phyloP scores from a whole-genome alignment of 2,329 filamentous ascomycete species.

The Cadophora sp. region DNA sequence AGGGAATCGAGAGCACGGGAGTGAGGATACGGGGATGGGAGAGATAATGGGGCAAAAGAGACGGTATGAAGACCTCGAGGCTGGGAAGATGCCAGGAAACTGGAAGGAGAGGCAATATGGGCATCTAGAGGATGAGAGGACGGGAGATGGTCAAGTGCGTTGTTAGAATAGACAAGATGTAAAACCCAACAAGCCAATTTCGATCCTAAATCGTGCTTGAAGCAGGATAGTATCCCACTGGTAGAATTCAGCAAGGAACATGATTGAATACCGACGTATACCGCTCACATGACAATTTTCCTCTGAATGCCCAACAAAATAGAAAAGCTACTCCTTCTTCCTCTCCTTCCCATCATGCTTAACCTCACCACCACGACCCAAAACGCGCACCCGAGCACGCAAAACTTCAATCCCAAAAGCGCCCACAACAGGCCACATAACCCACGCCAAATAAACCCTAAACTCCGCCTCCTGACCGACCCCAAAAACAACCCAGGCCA shows the following conservation, averaged over 20 bases:
- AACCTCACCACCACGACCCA: not conserved
- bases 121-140: no score
- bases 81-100: not conserved
- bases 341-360: not conserved
- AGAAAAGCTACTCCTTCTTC: not conserved
- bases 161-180: no score
- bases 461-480: not conserved
- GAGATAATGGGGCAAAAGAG: not conserved
- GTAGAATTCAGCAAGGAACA: no score
- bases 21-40: not conserved
- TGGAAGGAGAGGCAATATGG: no score
- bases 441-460: not conserved
- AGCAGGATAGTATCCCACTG: no score
- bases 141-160: no score
- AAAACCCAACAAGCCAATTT: no score
- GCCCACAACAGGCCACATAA: not conserved
- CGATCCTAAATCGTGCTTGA: no score
- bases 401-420: not conserved
- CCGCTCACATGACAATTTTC: no score
- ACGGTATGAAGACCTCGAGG: not conserved
- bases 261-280: no score
- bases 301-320: no score
- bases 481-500: conserved; percentile 2
- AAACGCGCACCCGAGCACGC: not conserved
- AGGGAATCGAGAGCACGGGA: no score